These are phyloP conservation scores for Phytophthora sojae DNA, from an alignment of 352 stramenopile genomes.

Conservation along the genomic window DNA sequence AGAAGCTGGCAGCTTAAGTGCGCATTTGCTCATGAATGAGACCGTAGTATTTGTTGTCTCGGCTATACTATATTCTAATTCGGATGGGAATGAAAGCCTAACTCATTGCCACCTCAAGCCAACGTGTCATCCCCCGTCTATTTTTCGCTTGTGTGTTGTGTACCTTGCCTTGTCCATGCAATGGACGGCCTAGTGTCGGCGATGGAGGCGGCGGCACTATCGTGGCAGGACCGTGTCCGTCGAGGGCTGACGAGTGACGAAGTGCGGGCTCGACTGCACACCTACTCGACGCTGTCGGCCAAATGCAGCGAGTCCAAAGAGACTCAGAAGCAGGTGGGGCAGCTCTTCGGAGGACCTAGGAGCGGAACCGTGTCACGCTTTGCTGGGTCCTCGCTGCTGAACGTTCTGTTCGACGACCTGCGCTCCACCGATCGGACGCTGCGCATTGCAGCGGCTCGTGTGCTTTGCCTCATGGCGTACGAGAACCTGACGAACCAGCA, in stretches of 20 bases:
- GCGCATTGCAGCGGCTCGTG: conserved; percentile 48
- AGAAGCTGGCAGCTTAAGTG: conserved; percentile 75
- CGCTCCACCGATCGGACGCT: conserved; percentile 48
- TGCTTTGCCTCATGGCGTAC: conserved; percentile 61
- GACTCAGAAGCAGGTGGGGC: conserved; percentile 48
- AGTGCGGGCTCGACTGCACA: conserved; percentile 39
- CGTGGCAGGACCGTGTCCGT: conserved; percentile 28
- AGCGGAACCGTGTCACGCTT: conserved; percentile 3
- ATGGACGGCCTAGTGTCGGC: background rate
- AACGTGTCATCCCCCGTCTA: conserved; percentile 5
- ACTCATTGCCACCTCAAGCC: background rate
- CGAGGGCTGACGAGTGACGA: conserved; percentile 35
- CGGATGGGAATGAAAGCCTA: conserved; percentile 16
- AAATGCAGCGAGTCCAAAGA: conserved; percentile 52
- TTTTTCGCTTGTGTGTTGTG: conserved; percentile 10
- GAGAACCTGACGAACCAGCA: conserved; percentile 53
- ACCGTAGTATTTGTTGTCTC: conserved; percentile 1
- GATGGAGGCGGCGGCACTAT: background rate
- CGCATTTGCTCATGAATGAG: background rate
- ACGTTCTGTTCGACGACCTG: conserved; percentile 44
- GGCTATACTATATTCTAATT: conserved; percentile 20
- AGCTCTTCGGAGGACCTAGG: conserved; percentile 43
- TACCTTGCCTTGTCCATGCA: conserved; percentile 1
- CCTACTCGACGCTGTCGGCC: conserved; percentile 39
- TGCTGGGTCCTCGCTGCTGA: conserved; percentile 11